A percentile compares a stretch with the other conserved stretches of the same genome.
Evolutionary conservation across 2,329 filamentous ascomycete genomes (phyloP).

Genomic region (Botrytis elliptica): DNA sequence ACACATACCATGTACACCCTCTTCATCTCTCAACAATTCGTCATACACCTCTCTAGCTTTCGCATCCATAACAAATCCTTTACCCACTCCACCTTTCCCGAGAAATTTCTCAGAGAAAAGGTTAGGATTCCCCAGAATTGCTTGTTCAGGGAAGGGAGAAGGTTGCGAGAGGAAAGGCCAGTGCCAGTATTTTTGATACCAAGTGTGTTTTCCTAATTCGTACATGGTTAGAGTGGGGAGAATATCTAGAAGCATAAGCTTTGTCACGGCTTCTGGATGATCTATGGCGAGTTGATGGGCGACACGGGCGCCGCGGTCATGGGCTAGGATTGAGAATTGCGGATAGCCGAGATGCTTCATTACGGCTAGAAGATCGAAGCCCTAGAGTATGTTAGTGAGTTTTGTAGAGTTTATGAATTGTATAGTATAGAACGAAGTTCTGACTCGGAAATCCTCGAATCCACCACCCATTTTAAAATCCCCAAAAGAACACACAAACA

Average conservation of each 20-base stretch:
- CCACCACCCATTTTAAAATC: too few relatives aligned
- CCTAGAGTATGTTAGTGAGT: slow-evolving; percentile 1
- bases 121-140: slow-evolving; percentile 43
- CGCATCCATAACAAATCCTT: slow-evolving; percentile 24
- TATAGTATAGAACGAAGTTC: not conserved
- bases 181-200: slow-evolving; percentile 54
- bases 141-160: slow-evolving; percentile 50
- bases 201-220: slow-evolving; percentile 43
- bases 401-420: not conserved
- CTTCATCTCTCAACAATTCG: slow-evolving; percentile 38
- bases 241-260: slow-evolving; percentile 51
- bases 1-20: slow-evolving; percentile 49
- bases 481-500: not conserved
- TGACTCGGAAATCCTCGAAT: not conserved
- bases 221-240: slow-evolving; percentile 57
- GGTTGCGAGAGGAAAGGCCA: slow-evolving; percentile 59
- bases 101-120: slow-evolving; percentile 44
- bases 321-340: slow-evolving; percentile 51
- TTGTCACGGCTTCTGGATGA: slow-evolving; percentile 37
- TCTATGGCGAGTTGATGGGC: slow-evolving; percentile 55
- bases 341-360: slow-evolving; percentile 46
- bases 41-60: slow-evolving; percentile 26
- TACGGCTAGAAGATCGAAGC: slow-evolving; percentile 44
- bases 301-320: slow-evolving; percentile 57
- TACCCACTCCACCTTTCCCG: slow-evolving; percentile 29